Conservation (phyloP, 371 early-diverging fungal genomes). For the Mucor piriformis region DNA sequence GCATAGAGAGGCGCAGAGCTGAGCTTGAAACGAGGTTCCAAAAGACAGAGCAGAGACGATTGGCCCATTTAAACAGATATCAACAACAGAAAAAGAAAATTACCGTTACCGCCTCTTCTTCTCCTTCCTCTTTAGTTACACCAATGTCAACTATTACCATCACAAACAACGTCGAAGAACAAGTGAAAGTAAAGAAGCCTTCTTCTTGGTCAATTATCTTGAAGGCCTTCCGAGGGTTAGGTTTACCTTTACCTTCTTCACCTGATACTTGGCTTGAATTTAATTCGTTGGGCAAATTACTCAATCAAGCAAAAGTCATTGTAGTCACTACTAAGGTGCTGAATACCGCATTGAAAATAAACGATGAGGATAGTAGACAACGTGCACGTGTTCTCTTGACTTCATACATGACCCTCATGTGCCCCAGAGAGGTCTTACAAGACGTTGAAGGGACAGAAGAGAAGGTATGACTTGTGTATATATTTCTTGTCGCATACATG, state of each 20-base stretch:
- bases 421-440: constrained; percentile 63
- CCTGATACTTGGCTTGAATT: constrained; percentile 36
- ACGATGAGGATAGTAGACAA: constrained; percentile 41
- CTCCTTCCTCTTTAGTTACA: background rate
- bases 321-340: constrained; percentile 35
- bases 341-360: constrained; percentile 28
- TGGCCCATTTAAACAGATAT: constrained; percentile 25
- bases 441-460: constrained; percentile 52
- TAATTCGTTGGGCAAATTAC: constrained; percentile 29
- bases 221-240: constrained; percentile 26
- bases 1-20: constrained; percentile 30
- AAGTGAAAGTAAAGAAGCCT: constrained; percentile 12
- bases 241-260: constrained; percentile 30
- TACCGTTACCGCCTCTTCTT: constrained; percentile 1
- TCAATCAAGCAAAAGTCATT: constrained; percentile 39
- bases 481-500: too few relatives aligned
- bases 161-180: background rate
- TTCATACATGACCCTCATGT: constrained; percentile 70
- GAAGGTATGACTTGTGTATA: constrained; percentile 59
- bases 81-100: constrained; percentile 14
- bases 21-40: constrained; percentile 29
- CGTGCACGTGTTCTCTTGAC: constrained; percentile 65
- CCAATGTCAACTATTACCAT: background rate
- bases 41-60: constrained; percentile 33
- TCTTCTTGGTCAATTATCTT: constrained; percentile 15